Conservation (phyloP, 2,329 filamentous ascomycete species). For the Xylariaceae sp. region DNA sequence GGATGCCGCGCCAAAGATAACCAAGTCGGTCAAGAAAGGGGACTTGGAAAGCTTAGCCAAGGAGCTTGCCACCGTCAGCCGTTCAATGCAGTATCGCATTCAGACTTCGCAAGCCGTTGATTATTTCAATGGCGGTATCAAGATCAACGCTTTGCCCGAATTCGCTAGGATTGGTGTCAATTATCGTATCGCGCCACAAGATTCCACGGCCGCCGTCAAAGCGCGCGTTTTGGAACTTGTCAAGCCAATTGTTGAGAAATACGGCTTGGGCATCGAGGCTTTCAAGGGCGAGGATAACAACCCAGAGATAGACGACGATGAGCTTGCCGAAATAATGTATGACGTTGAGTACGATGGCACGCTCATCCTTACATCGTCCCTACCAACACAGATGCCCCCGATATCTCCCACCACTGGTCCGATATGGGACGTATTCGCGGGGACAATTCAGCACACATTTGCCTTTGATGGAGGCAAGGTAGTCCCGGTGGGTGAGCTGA, state of each 20-base stretch:
- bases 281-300: slow-evolving; percentile 39
- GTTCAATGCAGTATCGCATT: slow-evolving; percentile 45
- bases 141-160: slow-evolving; percentile 54
- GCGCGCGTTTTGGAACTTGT: slow-evolving; percentile 42
- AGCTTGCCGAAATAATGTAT: slow-evolving; percentile 28
- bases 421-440: slow-evolving; percentile 32
- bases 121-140: slow-evolving; percentile 49
- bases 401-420: slow-evolving; percentile 33
- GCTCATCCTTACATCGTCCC: slow-evolving; percentile 33
- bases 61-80: slow-evolving; percentile 31
- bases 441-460: slow-evolving; percentile 33
- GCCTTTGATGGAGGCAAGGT: slow-evolving; percentile 33
- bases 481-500: slow-evolving; percentile 34
- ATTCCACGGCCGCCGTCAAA: slow-evolving; percentile 42
- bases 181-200: slow-evolving; percentile 52
- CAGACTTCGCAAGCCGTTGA: slow-evolving; percentile 54
- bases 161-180: slow-evolving; percentile 48
- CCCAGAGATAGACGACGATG: slow-evolving; percentile 20
- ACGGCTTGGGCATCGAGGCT: slow-evolving; percentile 42
- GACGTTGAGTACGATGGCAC: slow-evolving; percentile 39
- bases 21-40: slow-evolving; percentile 29
- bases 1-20: slow-evolving; percentile 30
- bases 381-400: slow-evolving; percentile 33
- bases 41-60: slow-evolving; percentile 29
- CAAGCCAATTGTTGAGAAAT: slow-evolving; percentile 41